Evolutionary conservation across 305 asterid species (phyloP), one percentile per base, ranked within the genome.

Genomic region (Lippia alba): DNA sequence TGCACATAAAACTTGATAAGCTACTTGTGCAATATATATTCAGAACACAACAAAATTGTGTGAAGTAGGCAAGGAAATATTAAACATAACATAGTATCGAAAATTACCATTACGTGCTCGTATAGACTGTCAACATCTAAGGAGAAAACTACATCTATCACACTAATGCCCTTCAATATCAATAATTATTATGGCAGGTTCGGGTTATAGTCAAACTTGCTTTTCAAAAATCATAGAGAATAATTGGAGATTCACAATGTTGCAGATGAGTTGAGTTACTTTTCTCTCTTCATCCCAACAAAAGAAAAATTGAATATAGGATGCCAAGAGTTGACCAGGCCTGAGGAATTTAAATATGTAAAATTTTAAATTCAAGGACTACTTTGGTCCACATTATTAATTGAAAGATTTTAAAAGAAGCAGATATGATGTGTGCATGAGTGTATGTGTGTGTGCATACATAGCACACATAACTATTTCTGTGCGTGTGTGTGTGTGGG

Each of bases 1-100:
- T 94, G 89, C 86, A 87, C 56, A 74, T 59, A 64, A 72, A 58
- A 72, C 64, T 46, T 19, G 54, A 63, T 48, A 63, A 72, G 45
- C 76, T 56, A 70, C 67, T 49, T 24, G 54, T 8, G 60, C 56
- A 63, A 60, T 67, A 50, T 30, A 71, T 46, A 56, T 61, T 51
- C 50, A 33, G 15, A 55, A 53, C 57, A 58, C 8, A 69, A 67
- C 65, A 67, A 34, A 67, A 12, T 55, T 62, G 15, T 19, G 41
- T 18, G 24, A 30, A 56, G 69, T 49, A 40, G 66, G 17, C 61
- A 33, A 49, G 45, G 45, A 16, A 60, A 39, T 15, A 50, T n/a
- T n/a, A 66, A 14, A 73, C 34, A 39, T 54, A n/a, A 51, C 33
- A 71, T 15, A 57, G 51, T 19, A 64, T 15, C 41, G 8, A 5